These are phyloP conservation scores for Hyphopichia wangnamkhiaoensis DNA, from an alignment of 1,139 yeast species.

Conservation along the genomic window DNA sequence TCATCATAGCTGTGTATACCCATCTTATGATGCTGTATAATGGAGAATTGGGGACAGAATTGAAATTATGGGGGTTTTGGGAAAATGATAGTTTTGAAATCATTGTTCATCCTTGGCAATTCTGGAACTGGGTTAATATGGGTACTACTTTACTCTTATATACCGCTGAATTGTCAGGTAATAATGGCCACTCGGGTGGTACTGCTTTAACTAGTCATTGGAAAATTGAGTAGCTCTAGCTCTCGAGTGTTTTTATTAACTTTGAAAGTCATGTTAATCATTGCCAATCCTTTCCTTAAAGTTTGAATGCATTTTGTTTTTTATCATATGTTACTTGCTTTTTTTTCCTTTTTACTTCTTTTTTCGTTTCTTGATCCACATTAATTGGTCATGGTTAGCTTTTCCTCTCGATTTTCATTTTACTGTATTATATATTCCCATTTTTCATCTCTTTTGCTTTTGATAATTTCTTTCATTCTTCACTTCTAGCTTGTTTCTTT, in stretches of 20 bases:
- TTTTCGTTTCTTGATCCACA: too few relatives aligned
- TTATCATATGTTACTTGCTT: not conserved
- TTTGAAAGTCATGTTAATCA: too few relatives aligned
- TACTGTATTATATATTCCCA: not conserved
- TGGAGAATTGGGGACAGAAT: constrained; percentile 66
- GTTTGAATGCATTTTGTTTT: not conserved
- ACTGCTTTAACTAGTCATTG: constrained; percentile 43
- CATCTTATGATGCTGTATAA: constrained; percentile 89
- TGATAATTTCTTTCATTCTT: not conserved
- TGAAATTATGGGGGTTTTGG: constrained; percentile 62
- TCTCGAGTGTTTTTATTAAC: too few relatives aligned
- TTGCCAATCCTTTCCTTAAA: too few relatives aligned
- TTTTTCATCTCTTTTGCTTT: not conserved
- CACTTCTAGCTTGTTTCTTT: too few relatives aligned
- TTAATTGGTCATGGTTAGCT: not conserved
- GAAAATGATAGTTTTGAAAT: constrained; percentile 22
- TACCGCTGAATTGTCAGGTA: constrained; percentile 67
- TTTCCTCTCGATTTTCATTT: not conserved
- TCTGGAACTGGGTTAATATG: constrained; percentile 97
- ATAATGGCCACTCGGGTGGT: constrained; percentile 32
- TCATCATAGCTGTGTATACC: constrained; percentile 91
- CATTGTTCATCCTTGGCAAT: constrained; percentile 79
- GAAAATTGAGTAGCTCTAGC: constrained; percentile 44
- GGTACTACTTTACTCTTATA: constrained; percentile 77
- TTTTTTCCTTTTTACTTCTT: not conserved